phyloP scores from a whole-genome alignment of 768 basidiomycete species.

The Leccinum barrowsii region DNA sequence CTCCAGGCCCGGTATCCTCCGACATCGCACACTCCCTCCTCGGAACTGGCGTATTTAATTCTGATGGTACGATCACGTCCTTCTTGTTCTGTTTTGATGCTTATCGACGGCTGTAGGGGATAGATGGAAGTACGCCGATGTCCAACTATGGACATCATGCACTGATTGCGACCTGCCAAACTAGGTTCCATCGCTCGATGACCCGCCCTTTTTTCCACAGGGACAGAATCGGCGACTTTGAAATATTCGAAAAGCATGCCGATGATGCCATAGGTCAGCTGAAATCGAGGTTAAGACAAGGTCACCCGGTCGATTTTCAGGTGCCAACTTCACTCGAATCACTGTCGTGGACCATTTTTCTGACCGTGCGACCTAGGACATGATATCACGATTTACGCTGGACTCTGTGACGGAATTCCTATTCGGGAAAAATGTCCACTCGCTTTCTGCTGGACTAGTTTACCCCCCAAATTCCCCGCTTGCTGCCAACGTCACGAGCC shows the following conservation, averaged over 20 bases:
- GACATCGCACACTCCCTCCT: slow-evolving; percentile 33
- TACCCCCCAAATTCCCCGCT: slow-evolving; percentile 37
- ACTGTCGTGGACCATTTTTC: background rate
- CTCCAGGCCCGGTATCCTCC: slow-evolving; percentile 12
- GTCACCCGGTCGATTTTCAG: slow-evolving; percentile 56
- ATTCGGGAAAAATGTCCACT: slow-evolving; percentile 46
- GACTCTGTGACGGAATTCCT: slow-evolving; percentile 60
- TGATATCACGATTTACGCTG: slow-evolving; percentile 53
- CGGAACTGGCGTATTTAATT: slow-evolving; percentile 59
- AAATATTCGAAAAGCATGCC: slow-evolving; percentile 51
- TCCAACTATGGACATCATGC: background rate
- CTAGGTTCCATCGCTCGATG: slow-evolving; percentile 56
- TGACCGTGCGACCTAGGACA: slow-evolving; percentile 36
- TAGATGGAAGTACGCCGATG: slow-evolving; percentile 50
- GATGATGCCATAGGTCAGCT: slow-evolving; percentile 44
- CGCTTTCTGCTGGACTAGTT: slow-evolving; percentile 45
- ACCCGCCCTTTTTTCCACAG: slow-evolving; percentile 59
- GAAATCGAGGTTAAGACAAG: slow-evolving; percentile 40
- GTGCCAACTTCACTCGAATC: slow-evolving; percentile 23
- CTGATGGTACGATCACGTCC: slow-evolving; percentile 38
- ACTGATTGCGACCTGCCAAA: background rate
- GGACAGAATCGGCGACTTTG: slow-evolving; percentile 52
- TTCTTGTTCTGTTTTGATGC: background rate
- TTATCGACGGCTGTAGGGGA: slow-evolving; percentile 36
- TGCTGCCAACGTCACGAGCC: slow-evolving; percentile 16